Base-by-base conservation (phyloP, 768 basidiomycete genomes). In the Gymnopilus dilepis region DNA sequence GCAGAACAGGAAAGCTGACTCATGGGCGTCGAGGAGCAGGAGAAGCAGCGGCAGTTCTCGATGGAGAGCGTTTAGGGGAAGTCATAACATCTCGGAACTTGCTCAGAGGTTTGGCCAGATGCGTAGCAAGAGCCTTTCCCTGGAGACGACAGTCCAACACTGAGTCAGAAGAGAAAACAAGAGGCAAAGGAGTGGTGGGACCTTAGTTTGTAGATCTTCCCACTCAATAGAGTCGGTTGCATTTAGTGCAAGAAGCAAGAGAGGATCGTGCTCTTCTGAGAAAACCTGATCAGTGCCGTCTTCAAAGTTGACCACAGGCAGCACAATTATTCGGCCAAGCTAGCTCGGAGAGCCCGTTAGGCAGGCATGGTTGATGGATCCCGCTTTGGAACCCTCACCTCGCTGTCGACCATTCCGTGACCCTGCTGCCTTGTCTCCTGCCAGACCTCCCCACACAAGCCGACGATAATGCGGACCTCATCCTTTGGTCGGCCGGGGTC, bases 381-480 rank as follows among this genome's bases (percentile, higher is more conserved):
- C 45, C 59, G 62, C 47, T 28, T 53, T 42, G 38, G 28, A 31
- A 53, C 28, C 72, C 79, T 67, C 66, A 91, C 91, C 83, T 93
- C 91, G 71, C 88, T 87, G 61, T 93, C 91, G 3, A 87, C 88
- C 86, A 89, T 89, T 17, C 89, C 90, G 45, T 80, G 77, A 9
- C 84, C 86, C 47, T 86, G 80, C 22, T 84, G 86, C 61, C 78
- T 81, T 26, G 87, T 90, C 74, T 93, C 91, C 53, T 85, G 85
- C 91, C 92, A 94, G 33, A 91, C 80, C 72, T 92, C 91, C 9
- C 85, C 84, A 41, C 86, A 85, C 30, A 94, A 74, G 15, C 91
- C 91, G 7, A 88, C 89, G 26, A 89, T 77, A 42, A 92, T 84
- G 56, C 89, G 84, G 47, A 92, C 82, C 55, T 90, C 86, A 67